phyloP scores from a whole-genome alignment of 345 rosid species.

The Schrenkiella parvula region DNA sequence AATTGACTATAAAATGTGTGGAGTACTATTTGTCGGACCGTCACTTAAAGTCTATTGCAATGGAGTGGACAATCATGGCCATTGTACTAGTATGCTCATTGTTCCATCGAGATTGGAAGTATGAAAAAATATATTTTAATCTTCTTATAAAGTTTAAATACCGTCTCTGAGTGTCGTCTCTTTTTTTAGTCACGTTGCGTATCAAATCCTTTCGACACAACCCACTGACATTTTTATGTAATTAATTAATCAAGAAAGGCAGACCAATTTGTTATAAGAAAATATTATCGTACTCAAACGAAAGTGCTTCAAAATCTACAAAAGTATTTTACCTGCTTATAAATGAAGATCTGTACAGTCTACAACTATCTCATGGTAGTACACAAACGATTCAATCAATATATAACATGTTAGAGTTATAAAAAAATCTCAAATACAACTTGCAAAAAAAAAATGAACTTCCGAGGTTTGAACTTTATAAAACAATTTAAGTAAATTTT shows the following conservation, averaged over 20 bases:
- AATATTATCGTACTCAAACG: neutral
- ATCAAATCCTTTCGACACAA: neutral
- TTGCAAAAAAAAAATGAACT: neutral
- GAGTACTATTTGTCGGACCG: neutral
- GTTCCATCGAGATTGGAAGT: slow-evolving; percentile 10
- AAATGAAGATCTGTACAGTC: neutral
- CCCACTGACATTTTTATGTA: neutral
- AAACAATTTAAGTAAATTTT: too few relatives aligned
- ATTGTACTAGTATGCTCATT: neutral
- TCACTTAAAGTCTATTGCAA: slow-evolving; percentile 12
- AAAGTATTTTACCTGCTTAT: neutral
- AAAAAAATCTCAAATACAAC: neutral
- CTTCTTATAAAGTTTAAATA: neutral
- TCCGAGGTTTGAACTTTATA: too few relatives aligned
- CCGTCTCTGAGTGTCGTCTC: neutral
- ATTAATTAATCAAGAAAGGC: neutral
- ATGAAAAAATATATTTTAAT: neutral
- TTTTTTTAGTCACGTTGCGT: neutral
- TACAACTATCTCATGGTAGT: neutral
- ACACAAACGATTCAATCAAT: neutral
- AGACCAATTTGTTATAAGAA: neutral
- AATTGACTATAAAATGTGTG: neutral
- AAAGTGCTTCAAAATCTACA: neutral
- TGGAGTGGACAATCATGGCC: neutral
- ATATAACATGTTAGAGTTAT: neutral